phyloP scores from a whole-genome alignment of 2,329 filamentous ascomycete genomes.

The Ceratocystis colombiana region DNA sequence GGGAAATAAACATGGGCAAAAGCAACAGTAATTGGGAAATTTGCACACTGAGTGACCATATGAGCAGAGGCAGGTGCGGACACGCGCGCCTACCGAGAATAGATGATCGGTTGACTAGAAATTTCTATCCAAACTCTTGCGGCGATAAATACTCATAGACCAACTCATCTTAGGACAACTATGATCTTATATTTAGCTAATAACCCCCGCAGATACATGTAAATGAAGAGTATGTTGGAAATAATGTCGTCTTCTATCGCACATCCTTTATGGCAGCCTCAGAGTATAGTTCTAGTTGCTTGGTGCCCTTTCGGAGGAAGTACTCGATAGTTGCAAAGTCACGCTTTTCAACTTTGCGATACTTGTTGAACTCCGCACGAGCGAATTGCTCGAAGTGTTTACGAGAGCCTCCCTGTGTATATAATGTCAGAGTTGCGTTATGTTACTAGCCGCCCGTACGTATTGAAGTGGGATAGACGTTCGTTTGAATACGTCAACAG shows the following conservation, averaged over 20 bases:
- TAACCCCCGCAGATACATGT: too few species aligned
- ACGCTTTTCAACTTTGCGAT: slow-evolving; percentile 60
- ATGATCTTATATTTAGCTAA: too few species aligned
- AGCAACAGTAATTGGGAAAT: neutral
- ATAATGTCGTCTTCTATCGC: slow-evolving; percentile 30
- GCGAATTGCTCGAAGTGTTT: slow-evolving; percentile 54
- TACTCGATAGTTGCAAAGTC: slow-evolving; percentile 83
- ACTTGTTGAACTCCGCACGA: slow-evolving; percentile 65
- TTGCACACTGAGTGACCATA: neutral
- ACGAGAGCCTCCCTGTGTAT: slow-evolving; percentile 34
- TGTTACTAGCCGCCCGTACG: too few species aligned
- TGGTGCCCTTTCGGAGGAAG: slow-evolving; percentile 66
- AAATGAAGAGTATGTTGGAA: too few species aligned
- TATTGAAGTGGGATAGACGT: neutral
- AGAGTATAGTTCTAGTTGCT: slow-evolving; percentile 75
- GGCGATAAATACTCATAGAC: neutral
- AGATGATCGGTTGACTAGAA: neutral
- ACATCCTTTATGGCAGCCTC: slow-evolving; percentile 72
- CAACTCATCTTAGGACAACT: neutral
- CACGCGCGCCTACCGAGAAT: neutral
- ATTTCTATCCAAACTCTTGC: neutral
- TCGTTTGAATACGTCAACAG: neutral
- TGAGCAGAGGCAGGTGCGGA: neutral
- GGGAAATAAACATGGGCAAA: too few species aligned
- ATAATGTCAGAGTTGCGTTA: too few species aligned